Evolutionary conservation across 306 rosid species (phyloP), one percentile per base, ranked within the genome.

Genomic region (Prosopis cineraria): DNA sequence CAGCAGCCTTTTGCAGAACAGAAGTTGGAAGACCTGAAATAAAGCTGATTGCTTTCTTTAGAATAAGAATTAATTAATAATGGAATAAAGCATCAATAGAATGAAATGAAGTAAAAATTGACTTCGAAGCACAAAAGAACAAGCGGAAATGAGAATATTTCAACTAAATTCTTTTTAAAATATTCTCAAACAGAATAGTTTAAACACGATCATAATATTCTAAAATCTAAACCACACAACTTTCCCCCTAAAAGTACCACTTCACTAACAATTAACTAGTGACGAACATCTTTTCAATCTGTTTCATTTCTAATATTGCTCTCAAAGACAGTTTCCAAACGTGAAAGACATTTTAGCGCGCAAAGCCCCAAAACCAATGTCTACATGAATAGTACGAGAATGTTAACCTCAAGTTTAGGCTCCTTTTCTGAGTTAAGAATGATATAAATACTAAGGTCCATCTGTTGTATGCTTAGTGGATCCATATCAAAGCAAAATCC

Each of bases 1-100:
- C 86, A 14, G 89, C 91, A 70, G 98, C 98, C 62, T 83, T 91
- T 80, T 84, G 87, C 70, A 94, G 96, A 53, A 94, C 77, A 16
- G 85, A 89, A 75, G 85, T 80, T 0, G 97, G 93, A 48, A 94
- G 89, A 69, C 89, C 87, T 85, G 84, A 73, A 76, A 79, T 43
- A 68, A 79, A 68, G 34, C 36, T 36, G 16, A 44, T 55, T 43
- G 48, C 3, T 16, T 67, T 78, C 31, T 36, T 56, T 6, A 27
- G 11, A 45, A 58, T 17, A 58, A 25, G 20, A 41, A 72, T 11
- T 58, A 44, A 58, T 50, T 34, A 45, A 56, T 17, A 47, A 56
- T 39, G 33, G 62, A 41, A 44, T 0, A 66, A 48, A n/a, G n/a
- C n/a, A n/a, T n/a, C n/a, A n/a, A n/a, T 39, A 39, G 52, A 40